phyloP scores from a whole-genome alignment of 179 eudicot species.

The Dionaea muscipula region DNA sequence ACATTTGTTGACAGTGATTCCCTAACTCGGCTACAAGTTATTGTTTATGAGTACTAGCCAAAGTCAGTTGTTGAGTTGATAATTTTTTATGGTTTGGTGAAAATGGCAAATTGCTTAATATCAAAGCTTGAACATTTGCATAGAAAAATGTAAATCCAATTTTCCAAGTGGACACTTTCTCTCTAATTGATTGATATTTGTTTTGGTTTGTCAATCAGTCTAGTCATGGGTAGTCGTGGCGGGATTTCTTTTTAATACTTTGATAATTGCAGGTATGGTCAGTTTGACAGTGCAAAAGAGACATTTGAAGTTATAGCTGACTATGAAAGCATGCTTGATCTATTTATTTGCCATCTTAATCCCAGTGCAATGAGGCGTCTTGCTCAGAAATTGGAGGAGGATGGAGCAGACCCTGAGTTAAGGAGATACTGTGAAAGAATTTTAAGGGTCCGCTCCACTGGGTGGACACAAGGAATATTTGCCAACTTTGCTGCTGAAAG shows the following conservation, averaged over 20 bases:
- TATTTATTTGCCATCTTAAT: constrained; percentile 90
- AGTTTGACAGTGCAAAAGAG: constrained; percentile 97
- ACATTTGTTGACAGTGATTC: too few relatives aligned
- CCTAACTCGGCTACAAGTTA: too few relatives aligned
- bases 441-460: constrained; percentile 82
- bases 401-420: constrained; percentile 68
- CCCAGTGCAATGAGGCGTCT: constrained; percentile 99
- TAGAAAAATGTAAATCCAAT: too few relatives aligned
- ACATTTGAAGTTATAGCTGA: constrained; percentile 91
- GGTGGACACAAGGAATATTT: constrained; percentile 99
- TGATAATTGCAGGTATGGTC: constrained; percentile 69
- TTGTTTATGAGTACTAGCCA: too few relatives aligned
- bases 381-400: constrained; percentile 93
- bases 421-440: constrained; percentile 91
- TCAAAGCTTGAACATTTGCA: not conserved
- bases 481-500: constrained; percentile 99
- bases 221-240: not conserved
- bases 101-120: too few relatives aligned
- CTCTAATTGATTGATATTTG: not conserved
- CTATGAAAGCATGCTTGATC: constrained; percentile 88
- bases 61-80: not conserved
- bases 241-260: not conserved
- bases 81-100: not conserved
- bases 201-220: not conserved
- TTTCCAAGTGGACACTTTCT: not conserved